A percentile compares a stretch with the other conserved stretches of the same genome.
phyloP scores from a whole-genome alignment of 2,329 filamentous ascomycete species.

The Pseudogymnoascus sp. region DNA sequence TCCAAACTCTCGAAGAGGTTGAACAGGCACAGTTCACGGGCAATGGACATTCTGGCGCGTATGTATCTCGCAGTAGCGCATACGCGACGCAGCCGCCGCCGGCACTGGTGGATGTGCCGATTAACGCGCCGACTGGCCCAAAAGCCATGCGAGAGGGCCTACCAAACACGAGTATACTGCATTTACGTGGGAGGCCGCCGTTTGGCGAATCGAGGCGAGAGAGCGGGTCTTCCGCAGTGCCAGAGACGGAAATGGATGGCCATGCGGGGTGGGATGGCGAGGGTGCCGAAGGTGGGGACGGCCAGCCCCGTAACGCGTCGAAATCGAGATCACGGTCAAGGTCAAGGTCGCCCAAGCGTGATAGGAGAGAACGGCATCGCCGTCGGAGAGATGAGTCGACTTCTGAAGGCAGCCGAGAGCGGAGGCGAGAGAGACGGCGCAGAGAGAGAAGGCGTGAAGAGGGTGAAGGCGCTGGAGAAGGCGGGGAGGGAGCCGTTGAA shows the following conservation, averaged over 20 bases:
- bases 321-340: slow-evolving; percentile 24
- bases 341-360: slow-evolving; percentile 24
- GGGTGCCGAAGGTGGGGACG: background rate
- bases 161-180: slow-evolving; percentile 69
- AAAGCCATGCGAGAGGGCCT: slow-evolving; percentile 89
- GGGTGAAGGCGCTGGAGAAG: slow-evolving; percentile 26
- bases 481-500: slow-evolving; percentile 22
- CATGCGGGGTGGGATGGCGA: slow-evolving; percentile 21
- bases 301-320: background rate
- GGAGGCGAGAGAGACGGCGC: slow-evolving; percentile 21
- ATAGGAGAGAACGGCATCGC: slow-evolving; percentile 13
- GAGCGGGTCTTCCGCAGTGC: slow-evolving; percentile 12
- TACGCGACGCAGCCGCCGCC: background rate
- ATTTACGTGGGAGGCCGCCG: slow-evolving; percentile 38
- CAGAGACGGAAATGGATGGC: slow-evolving; percentile 21
- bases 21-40: slow-evolving; percentile 10
- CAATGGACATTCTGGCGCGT: background rate
- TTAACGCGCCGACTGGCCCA: slow-evolving; percentile 81
- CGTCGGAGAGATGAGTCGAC: slow-evolving; percentile 1
- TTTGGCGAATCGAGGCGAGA: slow-evolving; percentile 21
- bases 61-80: background rate
- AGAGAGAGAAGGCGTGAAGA: slow-evolving; percentile 26
- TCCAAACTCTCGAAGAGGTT: slow-evolving; percentile 27
- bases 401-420: slow-evolving; percentile 18
- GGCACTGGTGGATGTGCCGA: slow-evolving; percentile 35